Evolutionary conservation across 805 yeast species (phyloP), one percentile per base, ranked within the genome.

Genomic region (Blastobotrys robertii): DNA sequence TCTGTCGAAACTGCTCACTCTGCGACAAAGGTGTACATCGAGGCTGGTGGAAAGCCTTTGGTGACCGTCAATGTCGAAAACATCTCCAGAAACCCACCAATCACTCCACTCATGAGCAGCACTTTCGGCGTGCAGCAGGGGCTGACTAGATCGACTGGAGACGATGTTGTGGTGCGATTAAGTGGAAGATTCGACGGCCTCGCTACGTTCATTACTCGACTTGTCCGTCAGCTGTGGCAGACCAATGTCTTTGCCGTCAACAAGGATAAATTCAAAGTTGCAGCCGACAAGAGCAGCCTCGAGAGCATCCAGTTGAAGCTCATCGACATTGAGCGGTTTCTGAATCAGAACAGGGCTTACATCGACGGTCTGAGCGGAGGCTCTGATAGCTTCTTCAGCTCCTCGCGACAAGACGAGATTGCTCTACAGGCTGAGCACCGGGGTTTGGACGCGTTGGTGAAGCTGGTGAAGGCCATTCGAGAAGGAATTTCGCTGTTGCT

Each of bases 181-280:
- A 84, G 95, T 63, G 94, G 95, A 52, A 70, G 96, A 51, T 87
- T 88, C 54, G 88, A 85, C 59, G 97, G 96, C 38, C 75, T 85
- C 12, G 80, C 90, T 10, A 70, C 86, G 19, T 73, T 87, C 45
- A 68, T 87, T 29, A 73, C 95, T 1, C 74, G 97, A 51, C 62
- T 88, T 12, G 76, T 90, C 49, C 73, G 94, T 49, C 80, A 79
- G 13, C 69, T 78, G 38, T 92, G 99, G 99, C 71, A 70, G 43
- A 68, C 68, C 30, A 79, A 76, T 42, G 82, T 88, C 2, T 84
- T 90, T 52, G 30, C 43, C 37, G 41, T 35, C 34, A 33, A 15
- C 8, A 35, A 19, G 19, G 37, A 36, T 31, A 30, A 32, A 8
- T 51, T 53, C 34, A 39, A 42, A n/a, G 50, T 55, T 5, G 50